These are phyloP conservation scores for Lentinula raphanica DNA, from an alignment of 768 basidiomycete genomes.

Conservation along the genomic window DNA sequence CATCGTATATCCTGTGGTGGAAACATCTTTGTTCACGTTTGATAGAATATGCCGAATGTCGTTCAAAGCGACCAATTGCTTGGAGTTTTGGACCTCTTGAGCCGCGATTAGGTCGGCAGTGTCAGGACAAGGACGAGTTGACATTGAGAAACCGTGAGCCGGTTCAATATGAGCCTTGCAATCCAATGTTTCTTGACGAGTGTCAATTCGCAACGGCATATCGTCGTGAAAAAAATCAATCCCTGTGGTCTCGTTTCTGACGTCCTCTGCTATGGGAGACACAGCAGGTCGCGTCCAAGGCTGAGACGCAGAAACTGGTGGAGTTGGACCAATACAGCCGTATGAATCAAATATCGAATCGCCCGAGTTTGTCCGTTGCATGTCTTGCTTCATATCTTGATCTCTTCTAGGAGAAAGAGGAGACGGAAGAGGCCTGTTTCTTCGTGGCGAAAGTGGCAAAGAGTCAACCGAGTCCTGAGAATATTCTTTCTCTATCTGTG, in stretches of 20 bases:
- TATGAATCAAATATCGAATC: constrained; percentile 10
- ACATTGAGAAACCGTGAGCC: not conserved
- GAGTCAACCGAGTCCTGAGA: not conserved
- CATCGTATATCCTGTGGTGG: not conserved
- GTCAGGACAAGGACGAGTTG: not conserved
- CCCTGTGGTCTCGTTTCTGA: not conserved
- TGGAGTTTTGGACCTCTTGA: constrained; percentile 1
- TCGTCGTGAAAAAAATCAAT: not conserved
- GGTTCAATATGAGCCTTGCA: not conserved
- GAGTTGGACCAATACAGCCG: not conserved
- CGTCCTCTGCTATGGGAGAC: constrained; percentile 1
- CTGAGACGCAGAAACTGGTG: not conserved
- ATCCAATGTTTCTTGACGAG: not conserved
- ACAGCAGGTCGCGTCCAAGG: not conserved
- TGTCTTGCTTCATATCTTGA: not conserved
- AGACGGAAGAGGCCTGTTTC: not conserved
- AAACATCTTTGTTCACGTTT: not conserved
- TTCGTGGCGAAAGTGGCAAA: not conserved
- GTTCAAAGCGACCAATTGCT: not conserved
- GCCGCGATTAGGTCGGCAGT: not conserved
- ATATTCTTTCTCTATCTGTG: constrained; percentile 44
- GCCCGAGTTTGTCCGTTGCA: constrained; percentile 4
- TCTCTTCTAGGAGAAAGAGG: not conserved
- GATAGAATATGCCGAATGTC: not conserved
- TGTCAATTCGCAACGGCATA: not conserved